Evolutionary conservation across 257 asterid genomes (phyloP).

Genomic region (Salvia hispanica): DNA sequence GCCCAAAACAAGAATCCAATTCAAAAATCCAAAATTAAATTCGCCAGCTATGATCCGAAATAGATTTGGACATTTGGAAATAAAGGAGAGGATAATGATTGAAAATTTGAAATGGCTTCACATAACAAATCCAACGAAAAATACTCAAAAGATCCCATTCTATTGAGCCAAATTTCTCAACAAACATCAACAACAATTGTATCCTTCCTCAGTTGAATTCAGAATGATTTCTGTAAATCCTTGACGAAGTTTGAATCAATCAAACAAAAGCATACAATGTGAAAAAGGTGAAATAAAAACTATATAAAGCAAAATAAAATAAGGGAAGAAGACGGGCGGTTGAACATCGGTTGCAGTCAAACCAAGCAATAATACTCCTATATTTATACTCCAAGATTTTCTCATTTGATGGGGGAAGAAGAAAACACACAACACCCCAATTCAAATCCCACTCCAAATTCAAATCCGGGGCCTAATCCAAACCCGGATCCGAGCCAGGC

Average conservation of each 20-base stretch:
- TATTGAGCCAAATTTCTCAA: slow-evolving; percentile 11
- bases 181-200: slow-evolving; percentile 29
- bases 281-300: not conserved
- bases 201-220: not conserved
- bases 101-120: not conserved
- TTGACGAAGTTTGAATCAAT: not conserved
- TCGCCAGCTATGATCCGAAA: too few relatives aligned
- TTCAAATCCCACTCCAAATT: slow-evolving; percentile 22
- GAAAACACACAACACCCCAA: slow-evolving; percentile 31
- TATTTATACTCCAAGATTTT: slow-evolving; percentile 26
- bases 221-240: not conserved
- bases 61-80: not conserved
- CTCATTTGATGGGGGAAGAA: slow-evolving; percentile 46
- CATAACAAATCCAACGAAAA: not conserved
- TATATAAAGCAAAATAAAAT: not conserved
- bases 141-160: slow-evolving; percentile 13
- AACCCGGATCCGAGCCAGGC: slow-evolving; percentile 4
- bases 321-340: slow-evolving; percentile 14
- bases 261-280: not conserved
- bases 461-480: slow-evolving; percentile 25
- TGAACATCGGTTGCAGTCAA: slow-evolving; percentile 9
- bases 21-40: too few relatives aligned
- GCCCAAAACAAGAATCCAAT: too few relatives aligned
- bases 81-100: not conserved
- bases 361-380: slow-evolving; percentile 23